These are phyloP conservation scores for Rhodotorula diobovata DNA, from an alignment of 768 basidiomycete species.

Conservation along the genomic window DNA sequence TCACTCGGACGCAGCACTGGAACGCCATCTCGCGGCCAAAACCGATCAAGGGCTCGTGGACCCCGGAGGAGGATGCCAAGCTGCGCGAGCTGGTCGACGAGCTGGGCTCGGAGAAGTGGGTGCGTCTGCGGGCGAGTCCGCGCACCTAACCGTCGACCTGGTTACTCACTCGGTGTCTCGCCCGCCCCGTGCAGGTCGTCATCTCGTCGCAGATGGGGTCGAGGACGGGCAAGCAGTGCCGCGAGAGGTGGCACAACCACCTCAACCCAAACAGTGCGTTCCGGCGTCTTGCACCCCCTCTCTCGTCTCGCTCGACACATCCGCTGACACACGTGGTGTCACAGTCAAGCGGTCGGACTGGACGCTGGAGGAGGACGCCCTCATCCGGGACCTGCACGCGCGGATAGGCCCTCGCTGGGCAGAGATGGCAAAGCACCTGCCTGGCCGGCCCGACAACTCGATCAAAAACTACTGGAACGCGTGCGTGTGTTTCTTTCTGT, in stretches of 20 bases:
- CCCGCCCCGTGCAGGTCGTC: slow-evolving; percentile 11
- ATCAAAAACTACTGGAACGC: slow-evolving; percentile 44
- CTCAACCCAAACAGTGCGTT: slow-evolving; percentile 41
- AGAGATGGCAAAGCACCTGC: slow-evolving; percentile 42
- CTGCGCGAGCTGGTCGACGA: slow-evolving; percentile 30
- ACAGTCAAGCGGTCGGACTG: slow-evolving; percentile 42
- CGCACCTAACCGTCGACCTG: neutral
- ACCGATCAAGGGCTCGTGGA: slow-evolving; percentile 40
- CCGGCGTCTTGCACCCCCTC: neutral
- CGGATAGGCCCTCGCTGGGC: slow-evolving; percentile 41
- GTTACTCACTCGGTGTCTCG: neutral
- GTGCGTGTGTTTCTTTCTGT: neutral
- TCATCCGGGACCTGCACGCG: slow-evolving; percentile 35
- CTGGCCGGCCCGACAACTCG: slow-evolving; percentile 43
- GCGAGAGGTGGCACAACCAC: slow-evolving; percentile 45
- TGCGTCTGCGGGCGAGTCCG: neutral
- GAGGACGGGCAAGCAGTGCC: slow-evolving; percentile 43
- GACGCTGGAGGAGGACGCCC: slow-evolving; percentile 39
- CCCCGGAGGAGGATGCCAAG: slow-evolving; percentile 27
- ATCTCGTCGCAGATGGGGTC: slow-evolving; percentile 38
- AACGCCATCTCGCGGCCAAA: slow-evolving; percentile 29
- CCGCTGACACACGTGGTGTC: neutral
- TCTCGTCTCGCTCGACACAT: neutral
- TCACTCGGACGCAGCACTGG: slow-evolving; percentile 24
- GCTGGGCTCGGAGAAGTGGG: slow-evolving; percentile 43